These are phyloP conservation scores for Colletotrichum sp. DNA, from an alignment of 2,329 filamentous ascomycete species.

Conservation along the genomic window DNA sequence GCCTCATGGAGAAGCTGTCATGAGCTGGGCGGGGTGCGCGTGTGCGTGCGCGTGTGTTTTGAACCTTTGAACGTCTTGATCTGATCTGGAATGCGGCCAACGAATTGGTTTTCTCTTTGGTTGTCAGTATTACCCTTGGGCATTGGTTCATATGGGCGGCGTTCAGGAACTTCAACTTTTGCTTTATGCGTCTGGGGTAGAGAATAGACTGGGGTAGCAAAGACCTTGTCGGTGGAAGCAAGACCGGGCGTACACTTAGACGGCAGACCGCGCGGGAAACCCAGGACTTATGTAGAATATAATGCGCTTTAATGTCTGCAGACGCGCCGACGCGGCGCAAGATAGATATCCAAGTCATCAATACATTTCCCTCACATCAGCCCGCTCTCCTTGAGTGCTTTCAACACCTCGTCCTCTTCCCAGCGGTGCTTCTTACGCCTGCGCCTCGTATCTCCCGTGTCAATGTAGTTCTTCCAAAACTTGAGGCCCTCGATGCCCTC, in stretches of 20 bases:
- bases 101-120: neutral
- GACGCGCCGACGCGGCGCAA: neutral
- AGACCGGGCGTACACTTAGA: neutral
- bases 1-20: slow-evolving; percentile 59
- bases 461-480: slow-evolving; percentile 87
- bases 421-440: slow-evolving; percentile 28
- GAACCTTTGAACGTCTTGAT: neutral
- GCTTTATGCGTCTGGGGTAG: neutral
- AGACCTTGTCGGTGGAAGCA: neutral
- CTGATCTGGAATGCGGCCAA: neutral
- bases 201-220: neutral
- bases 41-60: neutral
- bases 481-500: slow-evolving; percentile 88
- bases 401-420: slow-evolving; percentile 46
- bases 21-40: neutral
- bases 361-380: slow-evolving; percentile 29
- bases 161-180: neutral
- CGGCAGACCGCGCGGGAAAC: neutral
- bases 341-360: slow-evolving; percentile 11
- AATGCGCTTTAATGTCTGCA: slow-evolving; percentile 17
- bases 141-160: slow-evolving; percentile 19
- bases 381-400: slow-evolving; percentile 48
- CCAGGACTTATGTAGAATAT: slow-evolving; percentile 18
- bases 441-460: slow-evolving; percentile 43
- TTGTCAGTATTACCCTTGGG: neutral